Conservation (phyloP, 306 rosid species). For the Mucuna pruriens region DNA sequence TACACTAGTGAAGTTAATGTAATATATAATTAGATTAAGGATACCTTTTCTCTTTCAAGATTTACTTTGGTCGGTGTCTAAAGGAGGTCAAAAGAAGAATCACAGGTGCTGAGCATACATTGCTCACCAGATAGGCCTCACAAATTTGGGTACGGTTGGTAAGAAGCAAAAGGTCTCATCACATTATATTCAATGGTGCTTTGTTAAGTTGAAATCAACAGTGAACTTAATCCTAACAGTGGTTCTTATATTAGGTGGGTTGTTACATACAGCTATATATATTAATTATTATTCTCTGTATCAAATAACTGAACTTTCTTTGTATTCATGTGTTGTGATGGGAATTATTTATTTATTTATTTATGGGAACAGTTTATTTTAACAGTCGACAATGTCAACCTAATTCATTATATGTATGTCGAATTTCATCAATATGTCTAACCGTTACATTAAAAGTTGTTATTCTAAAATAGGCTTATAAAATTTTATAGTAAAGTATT, state of each 20-base stretch:
- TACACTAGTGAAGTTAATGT: too few relatives aligned
- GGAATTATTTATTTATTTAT: background rate
- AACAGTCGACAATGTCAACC: background rate
- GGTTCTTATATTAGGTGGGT: constrained; percentile 3
- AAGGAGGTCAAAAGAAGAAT: background rate
- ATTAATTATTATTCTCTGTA: background rate
- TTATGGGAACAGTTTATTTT: too few relatives aligned
- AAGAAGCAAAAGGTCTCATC: constrained; percentile 42
- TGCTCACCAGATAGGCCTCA: constrained; percentile 7
- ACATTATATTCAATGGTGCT: constrained; percentile 29
- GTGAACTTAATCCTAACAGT: background rate
- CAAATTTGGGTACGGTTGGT: constrained; percentile 44
- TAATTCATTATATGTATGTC: background rate
- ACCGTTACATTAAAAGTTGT: background rate
- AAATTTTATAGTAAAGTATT: too few relatives aligned
- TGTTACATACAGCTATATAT: background rate
- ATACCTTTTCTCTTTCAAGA: background rate
- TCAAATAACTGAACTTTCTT: background rate
- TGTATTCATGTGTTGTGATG: background rate
- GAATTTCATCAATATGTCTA: too few relatives aligned
- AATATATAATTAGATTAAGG: background rate
- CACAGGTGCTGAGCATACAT: background rate
- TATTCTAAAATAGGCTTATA: too few relatives aligned
- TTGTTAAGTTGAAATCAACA: background rate
- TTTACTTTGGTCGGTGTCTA: background rate